Conservation (phyloP, 768 basidiomycete species). For the Serendipita vermifera region DNA sequence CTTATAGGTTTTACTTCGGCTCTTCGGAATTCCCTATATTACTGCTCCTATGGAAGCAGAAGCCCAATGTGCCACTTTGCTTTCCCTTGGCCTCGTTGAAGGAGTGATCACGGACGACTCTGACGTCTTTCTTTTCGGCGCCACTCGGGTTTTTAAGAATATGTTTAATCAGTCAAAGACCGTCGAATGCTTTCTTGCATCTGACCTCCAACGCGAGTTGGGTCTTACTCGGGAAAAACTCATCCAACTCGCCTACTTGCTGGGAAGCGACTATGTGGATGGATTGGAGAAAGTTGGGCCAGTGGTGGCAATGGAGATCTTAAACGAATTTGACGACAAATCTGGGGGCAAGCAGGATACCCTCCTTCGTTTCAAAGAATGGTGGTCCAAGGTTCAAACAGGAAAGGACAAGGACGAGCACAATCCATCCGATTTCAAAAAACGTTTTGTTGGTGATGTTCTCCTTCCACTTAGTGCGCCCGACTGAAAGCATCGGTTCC, state of each 20-base stretch:
- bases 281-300: constrained; percentile 88
- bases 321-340: constrained; percentile 89
- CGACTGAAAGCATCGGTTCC: background rate
- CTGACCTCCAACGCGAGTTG: constrained; percentile 77
- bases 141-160: constrained; percentile 90
- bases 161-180: constrained; percentile 99
- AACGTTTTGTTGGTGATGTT: constrained; percentile 59
- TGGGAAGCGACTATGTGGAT: constrained; percentile 94
- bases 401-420: constrained; percentile 74
- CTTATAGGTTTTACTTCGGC: constrained; percentile 65
- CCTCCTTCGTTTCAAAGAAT: constrained; percentile 74
- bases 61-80: constrained; percentile 92
- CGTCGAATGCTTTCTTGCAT: constrained; percentile 83
- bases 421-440: constrained; percentile 62
- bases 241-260: constrained; percentile 78
- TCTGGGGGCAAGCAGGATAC: constrained; percentile 32
- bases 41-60: constrained; percentile 99
- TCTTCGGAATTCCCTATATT: constrained; percentile 96
- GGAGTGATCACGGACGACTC: constrained; percentile 99
- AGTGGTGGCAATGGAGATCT: constrained; percentile 88
- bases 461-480: background rate
- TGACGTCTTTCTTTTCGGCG: constrained; percentile 97
- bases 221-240: constrained; percentile 77
- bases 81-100: constrained; percentile 74
- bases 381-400: constrained; percentile 89